Base-by-base conservation (phyloP, 768 basidiomycete species). In the Myochromella boudieri region DNA sequence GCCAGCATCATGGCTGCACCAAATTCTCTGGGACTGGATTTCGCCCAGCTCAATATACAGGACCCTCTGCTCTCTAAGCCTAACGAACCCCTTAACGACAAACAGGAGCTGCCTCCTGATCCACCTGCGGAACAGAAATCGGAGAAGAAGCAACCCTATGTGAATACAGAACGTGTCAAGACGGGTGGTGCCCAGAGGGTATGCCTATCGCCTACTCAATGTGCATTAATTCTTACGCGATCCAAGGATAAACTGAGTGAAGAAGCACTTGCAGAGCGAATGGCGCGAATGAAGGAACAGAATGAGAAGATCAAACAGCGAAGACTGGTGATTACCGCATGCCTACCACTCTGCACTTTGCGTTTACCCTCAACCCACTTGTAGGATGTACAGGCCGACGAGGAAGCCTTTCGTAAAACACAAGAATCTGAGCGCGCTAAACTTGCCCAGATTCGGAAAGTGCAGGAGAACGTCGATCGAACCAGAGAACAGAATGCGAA, bases 121-220 rank as follows among this genome's bases (percentile, higher is more conserved):
- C 51, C 52, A 28, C 44, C 53, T 33, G 44, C 48, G 42, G 52
- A 53, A 21, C 57, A 61, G 25, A 48, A 57, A 47, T 69, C 65
- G 60, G 74, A 81, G 58, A 82, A 82, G 68, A 83, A 80, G 66
- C 81, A 77, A 52, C 85, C 85, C 2, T 92, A 92, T 71, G 74
- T 88, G 37, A 91, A 91, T 65, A 82, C 77, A 6, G 87, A 91
- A 59, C 85, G 89, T 65, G 84, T 91, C 69, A 89, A 80, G 68
- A 91, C 90, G 7, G 88, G 89, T 11, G 90, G 87, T 12, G 57
- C 74, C 20, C 84, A 85, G 54, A 78, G 86, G 61, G 90, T 90
- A 63, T 47, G 72, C 65, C 42, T 47, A 37, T 26, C 17, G 15
- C 14, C 6, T 14, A 34, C n/a, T 17, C 18, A 6, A 12, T n/a